A percentile compares a stretch with the other conserved stretches of the same genome.
Evolutionary conservation across 257 asterid species (phyloP).

Genomic region (Lavandula angustifolia): DNA sequence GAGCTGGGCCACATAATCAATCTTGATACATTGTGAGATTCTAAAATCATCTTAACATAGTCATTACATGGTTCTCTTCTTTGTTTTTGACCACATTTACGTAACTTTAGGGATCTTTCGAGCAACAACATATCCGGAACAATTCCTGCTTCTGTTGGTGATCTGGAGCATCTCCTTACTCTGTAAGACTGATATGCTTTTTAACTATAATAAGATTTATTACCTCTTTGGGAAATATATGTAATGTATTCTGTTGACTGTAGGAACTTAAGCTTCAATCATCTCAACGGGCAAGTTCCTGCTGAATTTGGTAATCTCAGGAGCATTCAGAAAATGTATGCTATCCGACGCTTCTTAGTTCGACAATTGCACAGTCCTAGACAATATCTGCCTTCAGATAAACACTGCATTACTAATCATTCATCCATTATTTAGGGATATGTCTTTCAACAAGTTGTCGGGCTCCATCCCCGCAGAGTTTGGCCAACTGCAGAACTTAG

Average conservation of each 20-base stretch:
- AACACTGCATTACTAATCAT: not conserved
- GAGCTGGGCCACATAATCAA: slow-evolving; percentile 89
- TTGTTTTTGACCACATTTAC: slow-evolving; percentile 26
- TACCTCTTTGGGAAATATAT: not conserved
- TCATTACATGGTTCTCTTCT: slow-evolving; percentile 27
- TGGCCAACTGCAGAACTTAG: slow-evolving; percentile 90
- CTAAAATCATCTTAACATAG: not conserved
- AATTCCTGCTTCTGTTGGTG: slow-evolving; percentile 87
- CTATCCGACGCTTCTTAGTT: not conserved
- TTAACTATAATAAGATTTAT: not conserved
- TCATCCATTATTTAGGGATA: slow-evolving; percentile 51
- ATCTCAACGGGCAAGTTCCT: slow-evolving; percentile 66
- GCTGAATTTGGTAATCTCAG: slow-evolving; percentile 77
- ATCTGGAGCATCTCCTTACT: slow-evolving; percentile 92
- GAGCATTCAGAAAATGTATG: slow-evolving; percentile 85
- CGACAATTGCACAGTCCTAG: not conserved
- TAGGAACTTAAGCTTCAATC: slow-evolving; percentile 86
- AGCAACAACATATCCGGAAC: slow-evolving; percentile 74
- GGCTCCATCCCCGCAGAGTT: slow-evolving; percentile 74
- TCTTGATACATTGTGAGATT: slow-evolving; percentile 85
- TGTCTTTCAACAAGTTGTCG: slow-evolving; percentile 71
- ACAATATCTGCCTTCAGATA: not conserved
- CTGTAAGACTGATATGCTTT: slow-evolving; percentile 49
- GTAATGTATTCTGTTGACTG: slow-evolving; percentile 5
- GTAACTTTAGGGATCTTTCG: slow-evolving; percentile 72